Conservation (phyloP, 768 basidiomycete species). For the Chlorophyllum brunneum region DNA sequence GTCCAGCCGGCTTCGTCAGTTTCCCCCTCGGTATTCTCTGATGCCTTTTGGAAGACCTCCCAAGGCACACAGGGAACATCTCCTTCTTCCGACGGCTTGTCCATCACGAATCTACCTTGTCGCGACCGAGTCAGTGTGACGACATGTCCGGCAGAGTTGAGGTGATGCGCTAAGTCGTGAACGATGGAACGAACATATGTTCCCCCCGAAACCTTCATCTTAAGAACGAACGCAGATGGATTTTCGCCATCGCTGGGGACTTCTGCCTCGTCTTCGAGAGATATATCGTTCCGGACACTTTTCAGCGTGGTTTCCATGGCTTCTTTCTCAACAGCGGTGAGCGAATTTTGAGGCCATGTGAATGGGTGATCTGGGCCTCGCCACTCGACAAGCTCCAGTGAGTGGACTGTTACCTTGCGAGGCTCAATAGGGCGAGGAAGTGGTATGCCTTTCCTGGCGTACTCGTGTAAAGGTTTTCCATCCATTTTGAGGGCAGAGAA, state of each 20-base stretch:
- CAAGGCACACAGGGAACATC: conserved; percentile 68
- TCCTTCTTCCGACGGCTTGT: conserved; percentile 37
- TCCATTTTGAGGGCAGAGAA: conserved; percentile 99
- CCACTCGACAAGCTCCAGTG: conserved; percentile 78
- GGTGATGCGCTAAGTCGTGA: conserved; percentile 81
- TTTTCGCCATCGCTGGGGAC: conserved; percentile 25
- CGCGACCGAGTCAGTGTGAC: conserved; percentile 86
- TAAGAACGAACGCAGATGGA: conserved; percentile 80
- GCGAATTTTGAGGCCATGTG: conserved; percentile 67
- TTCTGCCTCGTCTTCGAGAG: conserved; percentile 39
- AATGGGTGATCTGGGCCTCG: conserved; percentile 71
- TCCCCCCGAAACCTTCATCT: conserved; percentile 93
- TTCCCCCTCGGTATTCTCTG: conserved; percentile 43
- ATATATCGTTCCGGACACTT: conserved; percentile 36
- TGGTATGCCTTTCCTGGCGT: conserved; percentile 86
- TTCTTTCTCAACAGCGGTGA: conserved; percentile 64
- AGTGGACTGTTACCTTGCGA: conserved; percentile 78
- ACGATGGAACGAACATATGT: conserved; percentile 97
- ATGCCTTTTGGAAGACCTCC: conserved; percentile 67
- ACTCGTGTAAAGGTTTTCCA: conserved; percentile 91
- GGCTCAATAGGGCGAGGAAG: conserved; percentile 93
- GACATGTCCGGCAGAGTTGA: conserved; percentile 91
- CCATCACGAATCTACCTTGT: conserved; percentile 76
- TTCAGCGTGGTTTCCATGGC: conserved; percentile 66
- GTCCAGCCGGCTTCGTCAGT: conserved; percentile 63